phyloP scores from a whole-genome alignment of 495 filamentous ascomycete species.

The Chlorociboria aeruginascens region DNA sequence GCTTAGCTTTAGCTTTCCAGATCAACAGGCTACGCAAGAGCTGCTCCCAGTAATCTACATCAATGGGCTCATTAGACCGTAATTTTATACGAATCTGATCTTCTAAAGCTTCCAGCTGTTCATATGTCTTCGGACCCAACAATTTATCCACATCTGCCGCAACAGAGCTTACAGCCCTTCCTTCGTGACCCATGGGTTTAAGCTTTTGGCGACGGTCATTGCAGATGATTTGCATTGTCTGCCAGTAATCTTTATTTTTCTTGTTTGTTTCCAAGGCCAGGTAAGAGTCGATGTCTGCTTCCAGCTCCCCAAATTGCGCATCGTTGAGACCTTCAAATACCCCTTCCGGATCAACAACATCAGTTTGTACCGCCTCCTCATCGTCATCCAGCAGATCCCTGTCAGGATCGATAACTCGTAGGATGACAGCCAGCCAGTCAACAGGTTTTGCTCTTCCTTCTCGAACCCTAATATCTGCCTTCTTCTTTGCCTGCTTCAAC shows the following conservation, averaged over 20 bases:
- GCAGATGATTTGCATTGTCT: conserved; percentile 78
- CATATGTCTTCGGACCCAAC: conserved; percentile 72
- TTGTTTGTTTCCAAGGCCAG: conserved; percentile 63
- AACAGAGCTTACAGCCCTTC: conserved; percentile 68
- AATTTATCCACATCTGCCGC: conserved; percentile 80
- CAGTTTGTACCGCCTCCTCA: conserved; percentile 60
- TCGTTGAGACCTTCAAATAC: conserved; percentile 68
- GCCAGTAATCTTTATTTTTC: conserved; percentile 82
- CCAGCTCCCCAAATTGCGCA: conserved; percentile 61
- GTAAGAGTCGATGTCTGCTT: conserved; percentile 81
- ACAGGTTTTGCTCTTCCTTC: conserved; percentile 86
- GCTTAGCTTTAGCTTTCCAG: conserved; percentile 82
- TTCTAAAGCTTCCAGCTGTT: conserved; percentile 76
- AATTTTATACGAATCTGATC: conserved; percentile 74
- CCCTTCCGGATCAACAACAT: conserved; percentile 69
- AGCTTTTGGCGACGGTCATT: conserved; percentile 60
- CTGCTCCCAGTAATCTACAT: conserved; percentile 96
- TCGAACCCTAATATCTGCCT: conserved; percentile 91
- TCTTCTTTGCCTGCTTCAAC: conserved; percentile 93
- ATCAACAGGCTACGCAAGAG: conserved; percentile 72
- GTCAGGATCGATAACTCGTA: conserved; percentile 79
- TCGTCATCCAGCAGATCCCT: conserved; percentile 73
- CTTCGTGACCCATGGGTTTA: conserved; percentile 47
- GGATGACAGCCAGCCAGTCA: conserved; percentile 87
- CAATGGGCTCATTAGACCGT: conserved; percentile 79